A percentile compares a stretch with the other conserved stretches of the same genome.
phyloP scores from a whole-genome alignment of 345 rosid genomes.

The Theobroma cacao region DNA sequence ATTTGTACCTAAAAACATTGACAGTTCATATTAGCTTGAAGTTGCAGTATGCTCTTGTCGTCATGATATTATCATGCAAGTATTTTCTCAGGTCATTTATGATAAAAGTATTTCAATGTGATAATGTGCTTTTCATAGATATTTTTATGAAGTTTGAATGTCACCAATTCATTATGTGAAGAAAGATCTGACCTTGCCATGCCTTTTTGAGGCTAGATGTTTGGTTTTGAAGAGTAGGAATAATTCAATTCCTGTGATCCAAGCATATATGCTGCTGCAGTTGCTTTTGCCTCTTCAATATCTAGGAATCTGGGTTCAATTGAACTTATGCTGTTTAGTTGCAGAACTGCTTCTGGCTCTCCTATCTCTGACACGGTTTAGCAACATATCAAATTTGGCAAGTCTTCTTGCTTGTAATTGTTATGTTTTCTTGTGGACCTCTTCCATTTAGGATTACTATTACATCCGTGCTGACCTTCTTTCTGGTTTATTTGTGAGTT shows the following conservation, averaged over 20 bases:
- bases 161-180: background rate
- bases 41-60: constrained; percentile 13
- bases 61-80: constrained; percentile 16
- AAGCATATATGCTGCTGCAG: background rate
- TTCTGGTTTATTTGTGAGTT: background rate
- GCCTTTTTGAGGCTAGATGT: constrained; percentile 4
- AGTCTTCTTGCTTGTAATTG: constrained; percentile 1
- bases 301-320: background rate
- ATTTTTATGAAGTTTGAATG: background rate
- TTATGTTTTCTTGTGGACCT: background rate
- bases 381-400: background rate
- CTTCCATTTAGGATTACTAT: background rate
- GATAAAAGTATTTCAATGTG: background rate
- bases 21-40: constrained; percentile 18
- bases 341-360: background rate
- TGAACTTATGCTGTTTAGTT: background rate
- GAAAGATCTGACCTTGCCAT: background rate
- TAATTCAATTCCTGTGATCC: background rate
- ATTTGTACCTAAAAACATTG: constrained; percentile 28
- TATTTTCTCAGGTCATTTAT: constrained; percentile 13
- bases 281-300: background rate
- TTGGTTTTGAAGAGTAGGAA: background rate
- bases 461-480: background rate
- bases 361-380: background rate
- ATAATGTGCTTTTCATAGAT: background rate